phyloP scores from a whole-genome alignment of 2,329 filamentous ascomycete genomes.

The Stemphylium lycopersici region DNA sequence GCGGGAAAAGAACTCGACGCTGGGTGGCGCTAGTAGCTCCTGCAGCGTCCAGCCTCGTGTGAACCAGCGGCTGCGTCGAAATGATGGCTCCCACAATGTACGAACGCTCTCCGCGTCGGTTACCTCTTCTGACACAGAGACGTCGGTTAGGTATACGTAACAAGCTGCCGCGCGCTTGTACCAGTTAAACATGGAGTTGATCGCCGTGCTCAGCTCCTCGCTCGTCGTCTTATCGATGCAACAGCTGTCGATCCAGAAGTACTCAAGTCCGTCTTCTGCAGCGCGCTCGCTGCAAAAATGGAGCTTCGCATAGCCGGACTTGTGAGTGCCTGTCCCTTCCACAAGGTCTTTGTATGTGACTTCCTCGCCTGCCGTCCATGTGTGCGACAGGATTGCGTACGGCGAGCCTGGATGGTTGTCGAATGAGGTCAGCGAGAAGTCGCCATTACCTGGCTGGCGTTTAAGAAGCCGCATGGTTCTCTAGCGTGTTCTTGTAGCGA shows the following conservation, averaged over 20 bases:
- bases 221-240: neutral
- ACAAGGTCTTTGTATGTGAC: neutral
- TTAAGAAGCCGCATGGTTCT: no score
- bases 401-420: neutral
- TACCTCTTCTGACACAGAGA: no score
- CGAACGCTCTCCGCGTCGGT: no score
- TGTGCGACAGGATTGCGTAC: neutral
- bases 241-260: neutral
- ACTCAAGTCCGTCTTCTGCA: neutral
- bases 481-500: no score
- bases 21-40: neutral
- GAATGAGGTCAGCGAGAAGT: no score
- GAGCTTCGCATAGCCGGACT: conserved; percentile 1
- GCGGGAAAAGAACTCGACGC: conserved; percentile 2
- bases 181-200: neutral
- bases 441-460: no score
- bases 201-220: neutral
- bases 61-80: neutral
- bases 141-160: no score
- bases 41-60: neutral
- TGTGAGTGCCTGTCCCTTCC: neutral
- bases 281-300: conserved; percentile 2
- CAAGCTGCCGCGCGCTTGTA: neutral
- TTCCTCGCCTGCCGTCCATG: neutral
- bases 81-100: neutral